Conservation (phyloP, 306 rosid genomes). For the Ochetophila trinervis region DNA sequence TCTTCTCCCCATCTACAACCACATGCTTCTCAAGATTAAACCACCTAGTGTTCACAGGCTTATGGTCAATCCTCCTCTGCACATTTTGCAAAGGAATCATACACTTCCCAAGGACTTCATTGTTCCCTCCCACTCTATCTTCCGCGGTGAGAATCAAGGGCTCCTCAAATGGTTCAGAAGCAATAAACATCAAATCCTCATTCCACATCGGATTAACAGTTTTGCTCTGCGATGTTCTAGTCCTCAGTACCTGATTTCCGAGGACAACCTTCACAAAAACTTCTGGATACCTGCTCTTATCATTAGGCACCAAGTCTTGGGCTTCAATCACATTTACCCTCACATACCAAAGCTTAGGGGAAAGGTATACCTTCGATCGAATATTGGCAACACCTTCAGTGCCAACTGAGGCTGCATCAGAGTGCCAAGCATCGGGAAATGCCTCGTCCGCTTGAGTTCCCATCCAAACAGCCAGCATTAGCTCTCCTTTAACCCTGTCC, state of each 20-base stretch:
- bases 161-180: conserved; percentile 86
- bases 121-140: conserved; percentile 72
- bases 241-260: conserved; percentile 62
- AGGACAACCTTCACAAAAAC: conserved; percentile 57
- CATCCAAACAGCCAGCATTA: conserved; percentile 96
- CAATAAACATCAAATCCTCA: conserved; percentile 81
- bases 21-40: conserved; percentile 75
- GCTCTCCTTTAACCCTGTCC: conserved; percentile 63
- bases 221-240: conserved; percentile 59
- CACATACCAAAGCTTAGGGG: conserved; percentile 91
- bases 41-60: conserved; percentile 82
- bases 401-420: conserved; percentile 82
- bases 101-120: conserved; percentile 76
- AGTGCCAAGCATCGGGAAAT: conserved; percentile 90
- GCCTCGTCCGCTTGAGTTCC: conserved; percentile 99
- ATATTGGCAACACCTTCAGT: conserved; percentile 61
- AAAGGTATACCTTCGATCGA: conserved; percentile 77
- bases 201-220: conserved; percentile 78
- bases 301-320: conserved; percentile 68
- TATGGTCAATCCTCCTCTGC: conserved; percentile 81
- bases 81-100: conserved; percentile 65
- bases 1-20: conserved; percentile 64
- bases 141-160: conserved; percentile 67
- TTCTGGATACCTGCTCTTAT: conserved; percentile 74
- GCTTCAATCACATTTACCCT: conserved; percentile 90